Evolutionary conservation across 179 eudicot genomes (phyloP).

Genomic region (Beta macrorhiza): DNA sequence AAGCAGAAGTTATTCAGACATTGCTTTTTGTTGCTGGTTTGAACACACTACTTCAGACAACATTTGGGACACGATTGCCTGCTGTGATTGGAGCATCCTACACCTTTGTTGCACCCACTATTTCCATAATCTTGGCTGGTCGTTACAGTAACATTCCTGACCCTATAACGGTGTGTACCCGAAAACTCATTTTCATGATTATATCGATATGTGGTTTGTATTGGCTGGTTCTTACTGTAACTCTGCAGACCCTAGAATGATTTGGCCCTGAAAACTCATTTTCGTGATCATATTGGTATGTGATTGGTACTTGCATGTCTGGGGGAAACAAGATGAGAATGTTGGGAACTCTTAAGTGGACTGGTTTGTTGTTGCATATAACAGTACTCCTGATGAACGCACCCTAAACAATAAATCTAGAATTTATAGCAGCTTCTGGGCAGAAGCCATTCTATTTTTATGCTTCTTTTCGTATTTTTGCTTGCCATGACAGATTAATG

Average conservation of each 20-base stretch:
- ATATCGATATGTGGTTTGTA: slow-evolving; percentile 4
- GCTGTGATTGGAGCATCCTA: slow-evolving; percentile 91
- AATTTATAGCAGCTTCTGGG: neutral
- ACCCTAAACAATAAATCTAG: neutral
- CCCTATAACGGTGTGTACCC: slow-evolving; percentile 53
- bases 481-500: neutral
- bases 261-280: slow-evolving; percentile 26
- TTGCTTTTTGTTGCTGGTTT: slow-evolving; percentile 88
- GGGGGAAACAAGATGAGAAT: neutral
- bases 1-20: slow-evolving; percentile 93
- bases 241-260: slow-evolving; percentile 50
- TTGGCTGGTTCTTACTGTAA: slow-evolving; percentile 80
- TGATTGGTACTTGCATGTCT: neutral
- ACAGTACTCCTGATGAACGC: neutral
- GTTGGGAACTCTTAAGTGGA: neutral
- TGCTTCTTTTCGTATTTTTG: neutral
- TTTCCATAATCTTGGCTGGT: slow-evolving; percentile 87
- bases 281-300: slow-evolving; percentile 3
- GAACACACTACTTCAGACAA: slow-evolving; percentile 79
- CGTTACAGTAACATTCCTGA: slow-evolving; percentile 57
- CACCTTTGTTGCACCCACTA: slow-evolving; percentile 87
- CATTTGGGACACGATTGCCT: slow-evolving; percentile 87
- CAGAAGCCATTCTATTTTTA: neutral
- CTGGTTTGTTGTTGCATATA: neutral
- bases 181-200: neutral